Conservation (phyloP, 2,329 filamentous ascomycete species). For the Fusarium sp. region DNA sequence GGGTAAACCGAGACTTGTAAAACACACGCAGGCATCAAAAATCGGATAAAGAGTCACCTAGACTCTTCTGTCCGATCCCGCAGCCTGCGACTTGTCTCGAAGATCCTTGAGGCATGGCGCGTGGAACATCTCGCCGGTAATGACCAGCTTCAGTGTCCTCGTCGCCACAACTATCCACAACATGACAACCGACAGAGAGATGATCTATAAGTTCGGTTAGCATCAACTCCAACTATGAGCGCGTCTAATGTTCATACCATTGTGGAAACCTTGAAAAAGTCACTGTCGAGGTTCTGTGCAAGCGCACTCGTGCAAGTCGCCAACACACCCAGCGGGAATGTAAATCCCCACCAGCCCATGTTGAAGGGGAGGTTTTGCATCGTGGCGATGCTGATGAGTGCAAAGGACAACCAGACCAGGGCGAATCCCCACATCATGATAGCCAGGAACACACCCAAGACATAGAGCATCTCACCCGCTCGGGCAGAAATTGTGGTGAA, state of each 20-base stretch:
- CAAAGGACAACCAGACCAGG: slow-evolving; percentile 58
- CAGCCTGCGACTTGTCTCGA: slow-evolving; percentile 47
- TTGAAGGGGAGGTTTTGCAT: slow-evolving; percentile 58
- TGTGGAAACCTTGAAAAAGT: slow-evolving; percentile 57
- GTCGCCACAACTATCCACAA: slow-evolving; percentile 57
- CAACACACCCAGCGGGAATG: slow-evolving; percentile 60
- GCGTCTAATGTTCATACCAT: slow-evolving; percentile 44
- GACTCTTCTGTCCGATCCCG: slow-evolving; percentile 44
- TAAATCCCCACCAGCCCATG: slow-evolving; percentile 63
- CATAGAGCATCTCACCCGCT: slow-evolving; percentile 63
- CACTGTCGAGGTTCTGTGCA: slow-evolving; percentile 55
- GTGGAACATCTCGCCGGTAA: slow-evolving; percentile 58
- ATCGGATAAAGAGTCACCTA: slow-evolving; percentile 16
- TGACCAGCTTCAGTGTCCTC: slow-evolving; percentile 53
- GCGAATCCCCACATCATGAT: slow-evolving; percentile 60
- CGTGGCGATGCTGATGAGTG: slow-evolving; percentile 55
- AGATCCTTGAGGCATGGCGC: slow-evolving; percentile 58
- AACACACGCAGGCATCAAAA: background rate
- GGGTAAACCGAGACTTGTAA: background rate
- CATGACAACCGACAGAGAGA: slow-evolving; percentile 55
- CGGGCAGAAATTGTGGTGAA: slow-evolving; percentile 59
- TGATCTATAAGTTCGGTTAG: slow-evolving; percentile 47
- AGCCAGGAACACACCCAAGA: slow-evolving; percentile 63
- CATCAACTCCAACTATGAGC: background rate
- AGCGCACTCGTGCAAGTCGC: slow-evolving; percentile 56